Conservation (phyloP, 1,284 basidiomycete species). For the Agaricales sp. region DNA sequence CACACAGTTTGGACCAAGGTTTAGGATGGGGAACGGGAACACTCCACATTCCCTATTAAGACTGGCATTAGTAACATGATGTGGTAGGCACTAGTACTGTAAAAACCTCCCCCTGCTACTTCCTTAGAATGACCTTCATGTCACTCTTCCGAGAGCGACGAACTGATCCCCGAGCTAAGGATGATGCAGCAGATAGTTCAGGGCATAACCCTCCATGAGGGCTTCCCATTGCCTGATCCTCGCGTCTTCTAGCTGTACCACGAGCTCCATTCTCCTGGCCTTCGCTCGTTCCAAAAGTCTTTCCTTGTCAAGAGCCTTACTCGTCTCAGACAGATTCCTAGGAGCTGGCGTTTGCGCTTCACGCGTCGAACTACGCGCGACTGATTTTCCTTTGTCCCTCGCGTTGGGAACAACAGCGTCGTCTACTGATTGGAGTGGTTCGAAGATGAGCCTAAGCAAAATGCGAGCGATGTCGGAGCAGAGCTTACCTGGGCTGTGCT, state of each 20-base stretch:
- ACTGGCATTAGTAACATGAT: no score
- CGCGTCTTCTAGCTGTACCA: slow-evolving; percentile 45
- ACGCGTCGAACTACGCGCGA: no score
- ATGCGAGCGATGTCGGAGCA: not conserved
- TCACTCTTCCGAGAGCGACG: no score
- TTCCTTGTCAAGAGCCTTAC: slow-evolving; percentile 18
- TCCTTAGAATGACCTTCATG: no score
- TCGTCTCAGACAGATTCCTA: slow-evolving; percentile 3
- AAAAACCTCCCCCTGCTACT: no score
- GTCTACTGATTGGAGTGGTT: no score
- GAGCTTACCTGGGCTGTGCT: not conserved
- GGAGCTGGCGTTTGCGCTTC: not conserved
- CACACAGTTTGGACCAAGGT: no score
- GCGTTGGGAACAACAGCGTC: no score
- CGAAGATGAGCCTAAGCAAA: not conserved
- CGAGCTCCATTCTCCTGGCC: slow-evolving; percentile 39
- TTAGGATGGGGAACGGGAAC: no score
- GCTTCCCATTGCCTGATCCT: slow-evolving; percentile 65
- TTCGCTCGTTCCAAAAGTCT: slow-evolving; percentile 42
- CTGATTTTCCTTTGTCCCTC: no score
- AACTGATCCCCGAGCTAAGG: not conserved
- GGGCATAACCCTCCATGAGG: slow-evolving; percentile 60
- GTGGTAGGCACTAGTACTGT: no score
- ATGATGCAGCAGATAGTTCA: slow-evolving; percentile 17
- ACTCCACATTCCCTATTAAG: no score